Conservation (phyloP, 129 eudicot species). For the Flaveria bidentis region DNA sequence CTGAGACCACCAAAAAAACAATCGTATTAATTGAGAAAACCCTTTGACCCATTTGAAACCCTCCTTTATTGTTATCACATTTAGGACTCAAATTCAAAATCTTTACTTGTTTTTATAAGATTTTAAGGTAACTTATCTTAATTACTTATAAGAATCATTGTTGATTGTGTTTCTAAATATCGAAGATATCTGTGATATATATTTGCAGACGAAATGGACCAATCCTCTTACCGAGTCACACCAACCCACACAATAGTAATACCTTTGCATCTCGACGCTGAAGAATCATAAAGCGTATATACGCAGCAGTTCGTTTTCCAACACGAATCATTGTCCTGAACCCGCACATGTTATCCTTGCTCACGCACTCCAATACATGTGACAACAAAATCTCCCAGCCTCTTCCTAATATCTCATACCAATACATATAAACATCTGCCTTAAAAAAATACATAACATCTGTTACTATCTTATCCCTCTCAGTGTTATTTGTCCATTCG, state of each 20-base stretch:
- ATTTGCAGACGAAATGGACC: conserved; percentile 6
- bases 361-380: conserved; percentile 31
- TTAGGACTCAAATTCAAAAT: too few relatives aligned
- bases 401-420: background rate
- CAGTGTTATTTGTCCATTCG: background rate
- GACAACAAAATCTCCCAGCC: conserved; percentile 2
- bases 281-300: background rate
- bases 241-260: conserved; percentile 1
- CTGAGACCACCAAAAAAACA: too few relatives aligned
- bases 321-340: conserved; percentile 29
- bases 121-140: too few relatives aligned
- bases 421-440: background rate
- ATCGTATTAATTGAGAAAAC: too few relatives aligned
- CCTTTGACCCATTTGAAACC: too few relatives aligned
- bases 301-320: background rate
- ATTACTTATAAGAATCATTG: too few relatives aligned
- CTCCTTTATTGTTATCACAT: too few relatives aligned
- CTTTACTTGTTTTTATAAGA: too few relatives aligned
- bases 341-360: conserved; percentile 24
- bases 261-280: conserved; percentile 12
- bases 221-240: conserved; percentile 6
- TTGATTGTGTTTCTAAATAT: too few relatives aligned
- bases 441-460: background rate
- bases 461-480: background rate
- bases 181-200: background rate